Evolutionary conservation across 169 alveolate species (phyloP).

Genomic region (Perkinsus marinus): DNA sequence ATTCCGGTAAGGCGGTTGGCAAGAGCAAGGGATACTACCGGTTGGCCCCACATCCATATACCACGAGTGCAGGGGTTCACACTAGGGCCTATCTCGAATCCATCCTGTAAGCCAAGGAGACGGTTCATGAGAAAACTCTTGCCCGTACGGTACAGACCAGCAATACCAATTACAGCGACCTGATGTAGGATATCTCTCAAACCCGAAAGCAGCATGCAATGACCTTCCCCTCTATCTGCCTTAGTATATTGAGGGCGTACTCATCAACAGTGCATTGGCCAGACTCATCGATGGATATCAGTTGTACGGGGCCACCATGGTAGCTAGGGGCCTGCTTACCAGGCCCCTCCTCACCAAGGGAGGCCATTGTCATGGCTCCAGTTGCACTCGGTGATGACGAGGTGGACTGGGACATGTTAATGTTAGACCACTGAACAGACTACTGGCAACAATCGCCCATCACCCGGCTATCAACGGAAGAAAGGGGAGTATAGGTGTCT

Average conservation of each 20-base stretch:
- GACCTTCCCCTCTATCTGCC: constrained; percentile 22
- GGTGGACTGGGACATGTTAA: background rate
- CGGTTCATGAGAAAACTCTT: constrained; percentile 56
- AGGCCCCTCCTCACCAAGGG: background rate
- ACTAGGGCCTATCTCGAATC: constrained; percentile 55
- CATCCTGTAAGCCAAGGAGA: constrained; percentile 41
- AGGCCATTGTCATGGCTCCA: background rate
- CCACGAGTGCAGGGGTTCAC: constrained; percentile 65
- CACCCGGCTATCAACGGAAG: too few species aligned
- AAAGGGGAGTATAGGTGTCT: too few species aligned
- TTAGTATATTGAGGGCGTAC: constrained; percentile 8
- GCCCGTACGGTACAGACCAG: constrained; percentile 64
- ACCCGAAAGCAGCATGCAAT: background rate
- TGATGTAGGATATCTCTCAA: background rate
- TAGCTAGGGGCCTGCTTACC: background rate
- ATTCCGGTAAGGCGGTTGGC: background rate
- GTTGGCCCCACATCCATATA: constrained; percentile 53
- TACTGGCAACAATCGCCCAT: too few species aligned
- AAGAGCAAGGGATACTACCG: too few species aligned
- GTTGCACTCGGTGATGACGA: background rate
- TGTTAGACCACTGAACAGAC: too few species aligned
- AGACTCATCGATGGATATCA: constrained; percentile 7
- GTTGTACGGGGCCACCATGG: constrained; percentile 8
- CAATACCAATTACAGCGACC: constrained; percentile 39
- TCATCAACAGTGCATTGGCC: constrained; percentile 12